Evolutionary conservation across 495 filamentous ascomycete species (phyloP).

Genomic region (Trypethelium eluteriae): DNA sequence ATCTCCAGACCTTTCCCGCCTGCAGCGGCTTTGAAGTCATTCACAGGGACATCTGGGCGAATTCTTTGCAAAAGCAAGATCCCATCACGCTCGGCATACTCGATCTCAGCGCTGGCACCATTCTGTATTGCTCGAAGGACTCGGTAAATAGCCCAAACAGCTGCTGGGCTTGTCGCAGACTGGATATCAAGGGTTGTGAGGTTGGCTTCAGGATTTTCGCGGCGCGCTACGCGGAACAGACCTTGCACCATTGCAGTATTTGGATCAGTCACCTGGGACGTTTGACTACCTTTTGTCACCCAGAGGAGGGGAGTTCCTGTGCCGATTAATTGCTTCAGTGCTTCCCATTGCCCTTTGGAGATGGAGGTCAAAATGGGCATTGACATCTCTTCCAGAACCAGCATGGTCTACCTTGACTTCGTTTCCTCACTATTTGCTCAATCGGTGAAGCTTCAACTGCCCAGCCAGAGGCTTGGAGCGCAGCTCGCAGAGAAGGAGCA

Average conservation of each 20-base stretch:
- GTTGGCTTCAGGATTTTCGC: conserved; percentile 26
- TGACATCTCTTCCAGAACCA: conserved; percentile 8
- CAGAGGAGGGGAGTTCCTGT: conserved; percentile 4
- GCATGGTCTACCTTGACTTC: not conserved
- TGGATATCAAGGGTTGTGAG: conserved; percentile 36
- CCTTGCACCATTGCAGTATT: conserved; percentile 7
- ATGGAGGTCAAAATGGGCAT: not conserved
- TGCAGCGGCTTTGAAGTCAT: conserved; percentile 11
- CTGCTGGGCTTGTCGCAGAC: conserved; percentile 15
- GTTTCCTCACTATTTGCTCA: not conserved
- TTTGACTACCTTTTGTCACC: conserved; percentile 28
- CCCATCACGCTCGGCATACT: conserved; percentile 16
- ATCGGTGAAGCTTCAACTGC: not conserved
- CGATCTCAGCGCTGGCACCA: not conserved
- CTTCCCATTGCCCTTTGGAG: not conserved
- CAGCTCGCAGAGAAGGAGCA: not conserved
- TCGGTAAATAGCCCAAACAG: conserved; percentile 22
- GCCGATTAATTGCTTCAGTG: not conserved
- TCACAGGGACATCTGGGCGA: conserved; percentile 7
- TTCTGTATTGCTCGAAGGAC: conserved; percentile 13
- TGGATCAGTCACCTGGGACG: conserved; percentile 23
- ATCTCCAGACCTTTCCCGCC: conserved; percentile 5
- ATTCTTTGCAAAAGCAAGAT: not conserved
- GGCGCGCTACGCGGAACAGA: conserved; percentile 11
- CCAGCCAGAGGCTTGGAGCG: not conserved